Percentiles rank a stretch among this genome's conserved stretches.
phyloP scores from a whole-genome alignment of 2,329 filamentous ascomycete genomes.

The Neofusicoccum ribis region DNA sequence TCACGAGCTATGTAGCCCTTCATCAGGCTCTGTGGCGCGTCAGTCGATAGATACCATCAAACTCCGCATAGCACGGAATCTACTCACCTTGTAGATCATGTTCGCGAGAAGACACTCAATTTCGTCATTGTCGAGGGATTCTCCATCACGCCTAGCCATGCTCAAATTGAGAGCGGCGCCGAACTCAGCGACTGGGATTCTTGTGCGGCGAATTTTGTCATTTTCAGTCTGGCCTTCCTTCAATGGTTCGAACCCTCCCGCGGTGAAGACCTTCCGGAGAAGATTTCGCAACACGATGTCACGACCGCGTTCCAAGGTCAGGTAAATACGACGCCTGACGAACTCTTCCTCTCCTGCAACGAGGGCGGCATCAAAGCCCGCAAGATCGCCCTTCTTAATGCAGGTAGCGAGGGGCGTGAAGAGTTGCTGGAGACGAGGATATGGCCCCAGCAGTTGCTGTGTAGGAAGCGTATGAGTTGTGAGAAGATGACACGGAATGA shows the following conservation, averaged over 20 bases:
- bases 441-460: slow-evolving; percentile 67
- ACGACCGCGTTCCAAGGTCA: slow-evolving; percentile 87
- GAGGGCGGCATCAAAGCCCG: slow-evolving; percentile 80
- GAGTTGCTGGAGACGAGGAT: slow-evolving; percentile 72
- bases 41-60: slow-evolving; percentile 20
- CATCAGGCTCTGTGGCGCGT: slow-evolving; percentile 71
- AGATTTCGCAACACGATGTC: slow-evolving; percentile 92
- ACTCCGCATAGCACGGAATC: background rate
- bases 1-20: slow-evolving; percentile 97
- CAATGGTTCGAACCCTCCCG: slow-evolving; percentile 72
- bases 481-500: slow-evolving; percentile 89
- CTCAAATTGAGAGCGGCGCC: slow-evolving; percentile 78
- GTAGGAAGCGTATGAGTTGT: slow-evolving; percentile 84
- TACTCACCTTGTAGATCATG: slow-evolving; percentile 92
- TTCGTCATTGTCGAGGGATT: slow-evolving; percentile 80
- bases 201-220: slow-evolving; percentile 65
- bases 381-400: slow-evolving; percentile 80
- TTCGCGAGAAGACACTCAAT: slow-evolving; percentile 94
- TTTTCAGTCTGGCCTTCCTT: slow-evolving; percentile 67
- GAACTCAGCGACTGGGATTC: slow-evolving; percentile 82
- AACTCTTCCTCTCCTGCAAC: slow-evolving; percentile 86
- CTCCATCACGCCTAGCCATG: slow-evolving; percentile 53
- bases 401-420: slow-evolving; percentile 77
- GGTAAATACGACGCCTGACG: slow-evolving; percentile 87
- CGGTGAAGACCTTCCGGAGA: slow-evolving; percentile 85